Base-by-base conservation (phyloP, 805 yeast genomes). In the Spathaspora arborariae region DNA sequence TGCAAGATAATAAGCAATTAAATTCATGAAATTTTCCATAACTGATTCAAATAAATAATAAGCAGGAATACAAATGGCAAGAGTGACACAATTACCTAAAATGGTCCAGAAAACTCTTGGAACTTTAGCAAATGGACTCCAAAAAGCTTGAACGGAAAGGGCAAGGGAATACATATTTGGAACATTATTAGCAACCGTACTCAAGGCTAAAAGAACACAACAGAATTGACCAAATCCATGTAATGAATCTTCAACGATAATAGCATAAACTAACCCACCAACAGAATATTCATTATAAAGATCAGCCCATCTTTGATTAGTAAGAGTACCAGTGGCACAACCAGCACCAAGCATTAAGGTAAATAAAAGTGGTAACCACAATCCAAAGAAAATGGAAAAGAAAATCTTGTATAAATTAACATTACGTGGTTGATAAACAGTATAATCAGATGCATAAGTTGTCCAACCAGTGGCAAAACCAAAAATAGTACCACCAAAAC, bases 381-480 rank as follows among this genome's bases (percentile, higher is more conserved):
- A 74, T 56, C 96, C 96, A 39, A 67, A 52, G 49, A 79, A 64
- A 47, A 90, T 80, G 52, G 82, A 77, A 46, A 78, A 63, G 71
- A 88, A 89, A 46, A 88, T 74, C 60, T 73, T 82, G 60, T 55
- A 52, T 39, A 80, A 70, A 65, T 77, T 78, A 52, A 84, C 80
- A 58, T 79, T 75, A 57, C 78, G 72, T 54, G 85, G 88, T 79
- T 86, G 88, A 72, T 88, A 91, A 39, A 85, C 89, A 42, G 96
- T 88, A 70, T 90, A 91, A 70, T 90, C 97, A 44, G 96, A 81
- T 21, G 97, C 94, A 57, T 84, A 88, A 16, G 96, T 84, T 47
- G 95, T 81, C 97, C 97, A 90, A 52, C 97, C 97, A 45, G 96
- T 80, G 43, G 96, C 95, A 60, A 84, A 90, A 52, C 97, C 97